Conservation (phyloP, 1,284 basidiomycete genomes). For the Meripilus lineatus region DNA sequence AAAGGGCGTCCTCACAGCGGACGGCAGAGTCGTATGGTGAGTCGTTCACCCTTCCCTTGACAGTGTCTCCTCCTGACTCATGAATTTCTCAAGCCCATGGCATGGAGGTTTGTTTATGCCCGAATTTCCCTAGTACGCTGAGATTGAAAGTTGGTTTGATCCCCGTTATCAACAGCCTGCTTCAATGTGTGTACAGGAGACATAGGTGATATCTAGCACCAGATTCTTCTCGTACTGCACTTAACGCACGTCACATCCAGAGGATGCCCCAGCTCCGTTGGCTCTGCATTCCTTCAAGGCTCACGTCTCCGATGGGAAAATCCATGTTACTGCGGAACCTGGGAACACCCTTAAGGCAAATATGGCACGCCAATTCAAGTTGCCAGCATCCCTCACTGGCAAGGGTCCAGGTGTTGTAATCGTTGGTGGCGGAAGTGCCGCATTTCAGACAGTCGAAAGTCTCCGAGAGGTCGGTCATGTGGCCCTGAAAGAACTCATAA, state of each 20-base stretch:
- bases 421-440: slow-evolving; percentile 83
- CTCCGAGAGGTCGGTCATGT: slow-evolving; percentile 62
- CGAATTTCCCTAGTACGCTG: background rate
- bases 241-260: slow-evolving; percentile 31
- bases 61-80: background rate
- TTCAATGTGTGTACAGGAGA: slow-evolving; percentile 83
- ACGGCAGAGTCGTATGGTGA: slow-evolving; percentile 78
- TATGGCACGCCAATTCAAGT: slow-evolving; percentile 53
- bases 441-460: slow-evolving; percentile 79
- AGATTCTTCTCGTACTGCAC: background rate
- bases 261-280: slow-evolving; percentile 88
- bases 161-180: slow-evolving; percentile 52
- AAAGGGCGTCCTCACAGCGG: slow-evolving; percentile 78
- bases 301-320: slow-evolving; percentile 67
- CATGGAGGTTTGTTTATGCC: slow-evolving; percentile 62
- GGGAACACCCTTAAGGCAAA: slow-evolving; percentile 67
- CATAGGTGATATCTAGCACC: slow-evolving; percentile 45
- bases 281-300: slow-evolving; percentile 82
- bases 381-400: slow-evolving; percentile 33
- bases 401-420: slow-evolving; percentile 65
- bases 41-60: slow-evolving; percentile 17
- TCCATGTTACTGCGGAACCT: slow-evolving; percentile 76
- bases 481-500: background rate
- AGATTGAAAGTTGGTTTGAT: background rate
- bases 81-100: slow-evolving; percentile 62